A percentile compares a stretch with the other conserved stretches of the same genome.
These are phyloP conservation scores for Aphanomyces cochlioides DNA, from an alignment of 352 stramenopile species.

Conservation along the genomic window DNA sequence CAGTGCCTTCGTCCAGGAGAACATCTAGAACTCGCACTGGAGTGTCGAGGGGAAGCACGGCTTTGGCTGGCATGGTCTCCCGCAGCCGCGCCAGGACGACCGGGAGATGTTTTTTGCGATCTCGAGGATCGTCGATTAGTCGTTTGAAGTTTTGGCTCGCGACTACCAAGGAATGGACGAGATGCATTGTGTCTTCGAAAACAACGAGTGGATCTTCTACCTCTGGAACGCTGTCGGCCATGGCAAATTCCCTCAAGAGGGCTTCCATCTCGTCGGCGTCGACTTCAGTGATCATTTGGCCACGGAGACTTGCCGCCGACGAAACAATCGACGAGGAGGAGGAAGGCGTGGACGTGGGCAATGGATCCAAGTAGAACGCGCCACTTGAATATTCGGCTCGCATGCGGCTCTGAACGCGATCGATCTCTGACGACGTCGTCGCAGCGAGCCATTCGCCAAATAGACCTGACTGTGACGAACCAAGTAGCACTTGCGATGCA, in stretches of 20 bases:
- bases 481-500: constrained; percentile 25
- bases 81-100: constrained; percentile 45
- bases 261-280: constrained; percentile 36
- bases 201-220: constrained; percentile 47
- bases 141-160: constrained; percentile 64
- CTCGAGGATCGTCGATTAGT: constrained; percentile 42
- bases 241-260: constrained; percentile 40
- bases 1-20: constrained; percentile 60
- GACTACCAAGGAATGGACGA: constrained; percentile 60
- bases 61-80: constrained; percentile 47
- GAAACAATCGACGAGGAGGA: constrained; percentile 36
- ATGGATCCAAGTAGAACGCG: constrained; percentile 2
- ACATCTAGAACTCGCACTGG: constrained; percentile 35
- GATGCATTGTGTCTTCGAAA: constrained; percentile 54
- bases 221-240: constrained; percentile 45
- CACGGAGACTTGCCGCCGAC: constrained; percentile 36
- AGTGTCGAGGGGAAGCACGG: constrained; percentile 44
- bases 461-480: constrained; percentile 29
- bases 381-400: too few relatives aligned
- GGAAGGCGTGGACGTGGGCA: constrained; percentile 29
- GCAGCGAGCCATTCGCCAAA: constrained; percentile 21
- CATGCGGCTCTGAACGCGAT: background rate
- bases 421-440: background rate
- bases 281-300: constrained; percentile 32
- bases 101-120: constrained; percentile 48